phyloP scores from a whole-genome alignment of 352 stramenopile genomes.

The Pythium chondricola region DNA sequence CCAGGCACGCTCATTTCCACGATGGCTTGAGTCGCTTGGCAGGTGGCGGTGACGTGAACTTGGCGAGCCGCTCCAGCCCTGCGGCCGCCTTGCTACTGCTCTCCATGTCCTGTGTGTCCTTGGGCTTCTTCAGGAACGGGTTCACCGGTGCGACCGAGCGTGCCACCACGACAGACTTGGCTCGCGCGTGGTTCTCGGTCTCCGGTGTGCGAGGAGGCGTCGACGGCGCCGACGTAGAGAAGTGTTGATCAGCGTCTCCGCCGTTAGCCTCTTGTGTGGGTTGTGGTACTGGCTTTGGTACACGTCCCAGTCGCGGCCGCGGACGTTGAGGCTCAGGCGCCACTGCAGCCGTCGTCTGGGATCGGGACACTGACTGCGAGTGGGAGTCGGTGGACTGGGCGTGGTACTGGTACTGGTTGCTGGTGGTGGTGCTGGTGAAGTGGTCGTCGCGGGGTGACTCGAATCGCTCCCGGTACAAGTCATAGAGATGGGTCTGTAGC shows the following conservation, averaged over 20 bases:
- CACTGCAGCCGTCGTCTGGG: not conserved
- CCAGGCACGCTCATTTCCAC: slow-evolving; percentile 13
- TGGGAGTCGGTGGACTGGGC: not conserved
- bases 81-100: too few relatives aligned
- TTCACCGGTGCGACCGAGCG: slow-evolving; percentile 54
- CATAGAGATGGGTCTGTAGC: slow-evolving; percentile 64
- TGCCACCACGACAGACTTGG: slow-evolving; percentile 18
- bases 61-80: slow-evolving; percentile 54
- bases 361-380: not conserved
- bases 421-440: not conserved
- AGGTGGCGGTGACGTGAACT: slow-evolving; percentile 36
- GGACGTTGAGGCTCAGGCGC: slow-evolving; percentile 13
- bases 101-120: slow-evolving; percentile 9
- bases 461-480: slow-evolving; percentile 62
- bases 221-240: slow-evolving; percentile 8
- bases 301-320: slow-evolving; percentile 12
- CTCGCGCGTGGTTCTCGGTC: slow-evolving; percentile 3
- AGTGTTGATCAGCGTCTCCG: not conserved
- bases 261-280: slow-evolving; percentile 8
- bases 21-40: slow-evolving; percentile 14
- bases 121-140: slow-evolving; percentile 65
- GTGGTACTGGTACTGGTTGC: not conserved
- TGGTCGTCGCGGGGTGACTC: slow-evolving; percentile 22
- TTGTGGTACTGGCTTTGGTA: slow-evolving; percentile 9
- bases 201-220: slow-evolving; percentile 2